Evolutionary conservation across 352 stramenopile genomes (phyloP).

Genomic region (Globisporangium spinosum): DNA sequence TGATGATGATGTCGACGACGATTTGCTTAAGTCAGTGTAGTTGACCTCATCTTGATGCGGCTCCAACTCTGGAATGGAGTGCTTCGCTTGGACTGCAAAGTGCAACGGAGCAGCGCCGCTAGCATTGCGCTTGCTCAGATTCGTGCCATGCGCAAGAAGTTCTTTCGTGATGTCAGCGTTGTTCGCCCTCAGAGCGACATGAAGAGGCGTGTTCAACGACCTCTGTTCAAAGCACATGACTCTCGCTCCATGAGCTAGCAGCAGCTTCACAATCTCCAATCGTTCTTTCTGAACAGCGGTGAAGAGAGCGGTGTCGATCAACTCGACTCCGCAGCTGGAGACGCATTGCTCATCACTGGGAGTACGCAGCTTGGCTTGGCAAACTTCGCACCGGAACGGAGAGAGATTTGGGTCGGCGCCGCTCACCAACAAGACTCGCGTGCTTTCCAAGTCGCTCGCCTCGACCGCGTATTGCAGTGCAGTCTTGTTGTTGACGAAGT

Average conservation of each 20-base stretch:
- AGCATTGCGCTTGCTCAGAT: conserved; percentile 38
- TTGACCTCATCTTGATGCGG: conserved; percentile 50
- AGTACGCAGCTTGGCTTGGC: conserved; percentile 16
- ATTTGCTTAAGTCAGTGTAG: conserved; percentile 30
- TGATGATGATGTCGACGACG: neutral
- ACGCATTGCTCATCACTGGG: conserved; percentile 23
- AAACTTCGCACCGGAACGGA: conserved; percentile 38
- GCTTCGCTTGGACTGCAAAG: conserved; percentile 35
- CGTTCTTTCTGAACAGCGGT: conserved; percentile 35
- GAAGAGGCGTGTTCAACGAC: conserved; percentile 41
- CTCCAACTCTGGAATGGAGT: conserved; percentile 47
- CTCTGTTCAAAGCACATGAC: conserved; percentile 39
- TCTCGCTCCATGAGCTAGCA: conserved; percentile 43
- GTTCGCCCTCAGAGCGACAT: conserved; percentile 43
- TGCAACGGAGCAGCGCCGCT: conserved; percentile 41
- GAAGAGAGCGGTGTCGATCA: conserved; percentile 45
- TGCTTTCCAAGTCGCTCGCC: conserved; percentile 36
- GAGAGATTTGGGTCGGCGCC: conserved; percentile 53
- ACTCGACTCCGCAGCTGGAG: conserved; percentile 30
- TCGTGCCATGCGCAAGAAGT: conserved; percentile 45
- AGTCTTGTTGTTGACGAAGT: conserved; percentile 49
- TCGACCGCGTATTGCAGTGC: conserved; percentile 56
- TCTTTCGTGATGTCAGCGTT: conserved; percentile 33
- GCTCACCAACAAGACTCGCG: conserved; percentile 31
- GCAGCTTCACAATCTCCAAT: conserved; percentile 27